A percentile compares a stretch with the other conserved stretches of the same genome.
phyloP scores from a whole-genome alignment of 2,329 filamentous ascomycete genomes.

The Beauveria caledonica region DNA sequence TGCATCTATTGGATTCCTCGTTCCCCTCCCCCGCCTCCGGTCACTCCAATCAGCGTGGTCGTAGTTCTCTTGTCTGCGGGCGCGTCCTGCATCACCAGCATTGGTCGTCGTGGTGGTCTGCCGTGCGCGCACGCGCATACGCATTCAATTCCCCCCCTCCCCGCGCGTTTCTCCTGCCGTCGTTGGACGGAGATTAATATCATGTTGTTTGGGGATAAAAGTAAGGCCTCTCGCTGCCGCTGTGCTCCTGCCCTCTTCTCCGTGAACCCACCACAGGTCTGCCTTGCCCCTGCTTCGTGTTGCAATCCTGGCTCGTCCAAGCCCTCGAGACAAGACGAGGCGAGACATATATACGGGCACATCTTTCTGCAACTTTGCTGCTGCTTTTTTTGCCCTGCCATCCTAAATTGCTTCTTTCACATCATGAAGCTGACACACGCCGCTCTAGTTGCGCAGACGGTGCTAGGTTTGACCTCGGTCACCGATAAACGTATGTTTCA shows the following conservation, averaged over 20 bases:
- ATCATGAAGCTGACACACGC: conserved; percentile 4
- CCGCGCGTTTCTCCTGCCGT: background rate
- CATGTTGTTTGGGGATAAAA: conserved; percentile 7
- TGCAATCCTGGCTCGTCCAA: background rate
- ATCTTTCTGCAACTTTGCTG: background rate
- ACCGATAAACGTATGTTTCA: conserved; percentile 4
- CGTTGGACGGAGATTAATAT: background rate
- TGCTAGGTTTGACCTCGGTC: conserved; percentile 1
- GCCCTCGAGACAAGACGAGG: background rate
- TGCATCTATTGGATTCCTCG: background rate
- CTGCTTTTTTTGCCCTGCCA: background rate
- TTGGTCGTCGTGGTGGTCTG: background rate
- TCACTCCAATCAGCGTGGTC: background rate
- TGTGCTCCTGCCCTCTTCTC: conserved; percentile 3
- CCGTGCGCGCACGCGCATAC: background rate
- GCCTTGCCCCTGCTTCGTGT: background rate
- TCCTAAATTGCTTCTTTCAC: background rate
- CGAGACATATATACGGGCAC: background rate
- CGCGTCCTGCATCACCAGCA: background rate
- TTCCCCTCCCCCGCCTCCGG: background rate
- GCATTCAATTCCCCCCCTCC: background rate
- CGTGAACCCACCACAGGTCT: background rate
- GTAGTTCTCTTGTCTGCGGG: background rate
- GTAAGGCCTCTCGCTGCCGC: conserved; percentile 3
- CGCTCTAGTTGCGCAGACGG: conserved; percentile 9